A percentile compares a stretch with the other conserved stretches of the same genome.
Evolutionary conservation across 2,329 filamentous ascomycete species (phyloP).

Genomic region (Pyricularia pennisetigena): DNA sequence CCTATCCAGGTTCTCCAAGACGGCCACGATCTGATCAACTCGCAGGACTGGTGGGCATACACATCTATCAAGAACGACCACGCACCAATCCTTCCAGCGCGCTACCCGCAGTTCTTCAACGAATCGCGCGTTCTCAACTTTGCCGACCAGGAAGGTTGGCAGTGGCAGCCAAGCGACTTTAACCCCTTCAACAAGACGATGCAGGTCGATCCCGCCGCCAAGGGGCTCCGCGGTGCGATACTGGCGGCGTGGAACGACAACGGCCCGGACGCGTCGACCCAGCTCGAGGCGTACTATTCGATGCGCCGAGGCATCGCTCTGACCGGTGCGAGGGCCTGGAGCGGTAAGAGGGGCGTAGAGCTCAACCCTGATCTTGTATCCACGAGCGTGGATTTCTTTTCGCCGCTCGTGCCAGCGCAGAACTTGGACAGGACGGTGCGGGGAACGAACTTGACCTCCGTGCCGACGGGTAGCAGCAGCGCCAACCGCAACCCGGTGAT

Average conservation of each 20-base stretch:
- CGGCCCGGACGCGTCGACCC: constrained; percentile 38
- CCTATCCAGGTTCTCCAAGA: constrained; percentile 31
- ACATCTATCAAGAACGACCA: constrained; percentile 41
- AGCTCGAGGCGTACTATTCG: constrained; percentile 41
- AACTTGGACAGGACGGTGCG: constrained; percentile 34
- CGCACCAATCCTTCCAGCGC: constrained; percentile 28
- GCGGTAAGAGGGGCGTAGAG: constrained; percentile 29
- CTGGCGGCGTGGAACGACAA: constrained; percentile 45
- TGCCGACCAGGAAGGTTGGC: constrained; percentile 21
- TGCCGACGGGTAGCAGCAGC: constrained; percentile 18
- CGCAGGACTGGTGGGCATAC: constrained; percentile 33
- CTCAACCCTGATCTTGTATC: constrained; percentile 16
- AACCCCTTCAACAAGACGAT: constrained; percentile 17
- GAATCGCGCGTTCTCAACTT: constrained; percentile 10
- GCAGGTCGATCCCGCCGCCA: not conserved
- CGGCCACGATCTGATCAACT: constrained; percentile 41
- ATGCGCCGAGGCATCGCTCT: constrained; percentile 38
- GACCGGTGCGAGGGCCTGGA: constrained; percentile 42
- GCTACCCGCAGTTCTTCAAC: constrained; percentile 40
- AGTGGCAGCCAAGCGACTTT: constrained; percentile 32
- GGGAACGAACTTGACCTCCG: constrained; percentile 24
- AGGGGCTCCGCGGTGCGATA: constrained; percentile 33
- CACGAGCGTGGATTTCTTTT: constrained; percentile 17
- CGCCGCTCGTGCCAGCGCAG: constrained; percentile 30
- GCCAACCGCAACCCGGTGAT: constrained; percentile 20